Evolutionary conservation across 1,284 basidiomycete genomes (phyloP).

Genomic region (Heliocybe sulcata): DNA sequence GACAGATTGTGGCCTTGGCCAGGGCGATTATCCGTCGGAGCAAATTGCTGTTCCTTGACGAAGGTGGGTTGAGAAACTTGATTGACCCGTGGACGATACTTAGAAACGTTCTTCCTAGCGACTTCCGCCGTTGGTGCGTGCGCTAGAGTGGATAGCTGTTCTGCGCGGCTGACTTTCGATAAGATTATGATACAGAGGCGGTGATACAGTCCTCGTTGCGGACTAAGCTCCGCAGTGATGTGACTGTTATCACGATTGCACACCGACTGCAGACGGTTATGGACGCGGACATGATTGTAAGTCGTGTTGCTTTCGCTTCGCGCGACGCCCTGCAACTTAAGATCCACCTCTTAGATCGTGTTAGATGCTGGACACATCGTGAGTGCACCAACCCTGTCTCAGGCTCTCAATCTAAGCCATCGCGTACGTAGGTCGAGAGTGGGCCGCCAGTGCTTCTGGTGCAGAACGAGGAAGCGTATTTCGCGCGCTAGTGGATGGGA

Average conservation of each 20-base stretch:
- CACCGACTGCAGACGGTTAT: slow-evolving; percentile 29
- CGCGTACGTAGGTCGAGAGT: slow-evolving; percentile 18
- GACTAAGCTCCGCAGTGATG: slow-evolving; percentile 18
- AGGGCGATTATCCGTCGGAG: slow-evolving; percentile 24
- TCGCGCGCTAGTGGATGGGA: slow-evolving; percentile 26
- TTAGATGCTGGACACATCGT: slow-evolving; percentile 25
- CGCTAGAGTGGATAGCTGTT: neutral
- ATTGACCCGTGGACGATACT: neutral
- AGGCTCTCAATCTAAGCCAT: neutral
- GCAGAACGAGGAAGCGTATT: slow-evolving; percentile 24
- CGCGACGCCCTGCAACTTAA: neutral
- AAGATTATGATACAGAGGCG: slow-evolving; percentile 15
- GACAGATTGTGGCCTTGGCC: slow-evolving; percentile 25
- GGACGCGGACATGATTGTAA: slow-evolving; percentile 26
- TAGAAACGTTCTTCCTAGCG: slow-evolving; percentile 20
- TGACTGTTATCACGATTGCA: slow-evolving; percentile 26
- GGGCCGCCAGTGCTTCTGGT: slow-evolving; percentile 26
- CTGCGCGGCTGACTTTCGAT: neutral
- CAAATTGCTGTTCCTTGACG: slow-evolving; percentile 28
- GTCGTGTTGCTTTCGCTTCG: slow-evolving; percentile 3
- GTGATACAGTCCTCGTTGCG: slow-evolving; percentile 18
- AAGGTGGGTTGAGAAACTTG: slow-evolving; percentile 10
- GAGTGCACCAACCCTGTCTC: neutral
- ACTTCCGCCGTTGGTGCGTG: slow-evolving; percentile 44
- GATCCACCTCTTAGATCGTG: slow-evolving; percentile 19